Evolutionary conservation across 225 moss, liverwort and hornwort genomes (phyloP), one percentile per base, ranked within the genome.

Genomic region (Sphagnum contortum): DNA sequence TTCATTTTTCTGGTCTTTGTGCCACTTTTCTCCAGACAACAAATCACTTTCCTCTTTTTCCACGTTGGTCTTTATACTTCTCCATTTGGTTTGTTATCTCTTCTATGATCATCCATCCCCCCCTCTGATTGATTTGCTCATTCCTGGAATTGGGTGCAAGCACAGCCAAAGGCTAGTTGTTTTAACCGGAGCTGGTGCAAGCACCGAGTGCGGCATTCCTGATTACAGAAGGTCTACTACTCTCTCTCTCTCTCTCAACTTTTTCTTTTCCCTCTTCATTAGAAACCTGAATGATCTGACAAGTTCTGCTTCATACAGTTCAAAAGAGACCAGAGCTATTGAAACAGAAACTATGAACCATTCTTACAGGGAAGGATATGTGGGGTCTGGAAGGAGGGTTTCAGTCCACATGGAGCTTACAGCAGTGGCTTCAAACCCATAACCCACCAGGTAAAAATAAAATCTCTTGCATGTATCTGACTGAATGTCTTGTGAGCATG

Each of bases 171-270:
- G 82, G 57, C 70, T 95, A 58, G 88, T 95, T 57, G 94, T 95
- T 69, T 45, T 95, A 60, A 89, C 91, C 2, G 94, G 94, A 66
- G 94, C 94, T 48, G 94, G 94, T 60, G 78, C 91, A 66, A 95
- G 94, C 67, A 95, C 94, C 45, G 94, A 95, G 69, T 87, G 91
- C 67, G 94, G 94, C 46, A 95, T 95, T 70, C 94, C 94, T 68
- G 94, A 95, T 72, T 95, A 95, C 63, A 82, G 94, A 80, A 95
- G 92, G 92, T 92, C 49, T 62, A 45, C 48, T 44, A 48, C 52
- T 4, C 66, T 44, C 55, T 65, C 61, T 9, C 12, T 10, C 11
- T 49, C 50, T 5, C 10, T 9, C 3, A 50, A 14, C 8, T 64
- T 9, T 64, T 50, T 12, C 13, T 5, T 48, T 48, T 64, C 5